phyloP scores from a whole-genome alignment of 2,329 filamentous ascomycete genomes.

The Fusarium sterilihyphosum region DNA sequence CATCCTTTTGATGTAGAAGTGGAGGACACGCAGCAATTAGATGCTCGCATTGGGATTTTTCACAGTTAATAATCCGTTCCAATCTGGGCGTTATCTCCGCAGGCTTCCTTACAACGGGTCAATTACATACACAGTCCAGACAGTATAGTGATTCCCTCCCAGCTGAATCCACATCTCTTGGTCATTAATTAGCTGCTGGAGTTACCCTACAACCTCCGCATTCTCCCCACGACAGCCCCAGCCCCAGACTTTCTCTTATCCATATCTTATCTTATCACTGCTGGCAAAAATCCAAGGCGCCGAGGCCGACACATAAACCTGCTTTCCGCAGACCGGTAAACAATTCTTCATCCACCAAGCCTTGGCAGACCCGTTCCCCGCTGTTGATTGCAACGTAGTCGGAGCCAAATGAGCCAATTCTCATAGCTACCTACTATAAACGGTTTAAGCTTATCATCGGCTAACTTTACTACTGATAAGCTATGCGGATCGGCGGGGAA shows the following conservation, averaged over 20 bases:
- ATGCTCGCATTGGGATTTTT: too few species aligned
- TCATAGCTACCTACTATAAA: slow-evolving; percentile 26
- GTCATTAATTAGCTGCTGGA: rapidly evolving
- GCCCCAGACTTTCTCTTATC: neutral
- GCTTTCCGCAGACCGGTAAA: neutral
- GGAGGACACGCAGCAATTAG: too few species aligned
- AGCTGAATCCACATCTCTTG: neutral
- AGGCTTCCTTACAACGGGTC: too few species aligned
- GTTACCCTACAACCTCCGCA: neutral
- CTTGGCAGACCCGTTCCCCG: slow-evolving; percentile 27
- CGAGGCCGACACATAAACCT: neutral
- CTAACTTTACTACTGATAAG: slow-evolving; percentile 17
- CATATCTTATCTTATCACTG: slow-evolving; percentile 2
- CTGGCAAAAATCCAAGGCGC: too few species aligned
- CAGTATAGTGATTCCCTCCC: rapidly evolving
- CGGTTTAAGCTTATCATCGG: slow-evolving; percentile 25
- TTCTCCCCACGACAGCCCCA: neutral
- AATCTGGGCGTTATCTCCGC: too few species aligned
- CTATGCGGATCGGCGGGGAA: slow-evolving; percentile 19
- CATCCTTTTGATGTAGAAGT: too few species aligned
- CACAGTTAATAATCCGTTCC: too few species aligned
- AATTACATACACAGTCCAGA: neutral
- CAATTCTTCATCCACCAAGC: neutral
- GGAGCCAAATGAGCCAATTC: neutral
- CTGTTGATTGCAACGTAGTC: slow-evolving; percentile 3